Base-by-base conservation (phyloP, 1,284 basidiomycete species). In the Stygiomarasmius scandens region DNA sequence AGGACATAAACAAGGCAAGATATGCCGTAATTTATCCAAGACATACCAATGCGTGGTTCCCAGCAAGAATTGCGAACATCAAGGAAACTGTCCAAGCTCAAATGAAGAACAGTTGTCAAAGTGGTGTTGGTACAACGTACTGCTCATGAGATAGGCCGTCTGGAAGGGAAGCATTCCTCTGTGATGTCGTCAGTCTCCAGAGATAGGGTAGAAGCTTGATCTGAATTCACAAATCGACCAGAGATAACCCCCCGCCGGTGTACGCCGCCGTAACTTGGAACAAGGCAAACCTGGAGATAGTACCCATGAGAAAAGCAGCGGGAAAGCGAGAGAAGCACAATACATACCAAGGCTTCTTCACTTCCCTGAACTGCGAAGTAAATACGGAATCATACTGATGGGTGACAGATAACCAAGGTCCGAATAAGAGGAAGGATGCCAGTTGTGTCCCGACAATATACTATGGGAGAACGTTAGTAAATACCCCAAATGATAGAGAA, bases 351-450 rank as follows among this genome's bases (percentile, higher is more conserved):
- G 78, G 64, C 61, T 83, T 84, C 25, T 74, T 67, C 2, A 84
- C 78, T 5, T 74, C 46, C 8, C 77, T 69, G 2, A 74, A 73
- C 58, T 84, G 83, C 8, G 64, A 66, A 14, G 66, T 65, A 56
- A 84, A 84, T 0, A 83, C 78, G 12, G 55, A 62, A 58, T 84
- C 74, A 56, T 83, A 85, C 32, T 66, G 59, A 11, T 69, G 69
- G 0, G 75, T 77, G 0, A 70, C 63, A 1, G 72, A 72, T 0
- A 84, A 58, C 81, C 81, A 84, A 0, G 82, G 81, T 1, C 75
- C 74, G 54, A 83, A 80, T 19, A 92, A 73, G 58, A 89, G 81
- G 60, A 87, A 84, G 1, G 84, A 69, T 55, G 88, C 77, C 71
- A 87, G 52, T 59, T 84, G 82, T 1, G 72, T 74, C 1, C 67